Evolutionary conservation across 2,329 filamentous ascomycete species (phyloP), one percentile per base, ranked within the genome.

Genomic region (Cladophialophora immunda): DNA sequence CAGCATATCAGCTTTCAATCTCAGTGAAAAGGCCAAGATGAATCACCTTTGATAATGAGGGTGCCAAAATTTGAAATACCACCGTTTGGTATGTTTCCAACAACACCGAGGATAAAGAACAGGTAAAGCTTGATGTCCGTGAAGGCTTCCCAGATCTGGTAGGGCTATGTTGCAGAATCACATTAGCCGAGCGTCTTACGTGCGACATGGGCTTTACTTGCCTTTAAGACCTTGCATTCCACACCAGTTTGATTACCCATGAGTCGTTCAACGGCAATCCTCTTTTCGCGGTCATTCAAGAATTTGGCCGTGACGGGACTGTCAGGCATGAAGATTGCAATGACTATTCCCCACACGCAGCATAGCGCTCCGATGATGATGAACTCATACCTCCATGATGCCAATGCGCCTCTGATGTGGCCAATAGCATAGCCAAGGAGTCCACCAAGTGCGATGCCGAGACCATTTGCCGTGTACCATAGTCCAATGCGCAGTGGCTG

Each of bases 351-450:
- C 84, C 88, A 90, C 13, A 81, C 65, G 17, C 85, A 80, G 65
- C 87, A 90, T 11, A 90, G 79, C 0, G 85, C 81, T 7, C 81
- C 80, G 67, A 87, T 87, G n/a, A 91, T 84, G 17, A 92, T 77
- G 73, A 91, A 91, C 62, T 91, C 88, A 69, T 89, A 91, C 73
- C 86, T 87, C 89, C 89, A 91, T 0, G 84, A 85, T 0, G 84
- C 80, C 22, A 90, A 79, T 0, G 81, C 78, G 15, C 85, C 86
- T 45, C 81, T 79, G 70, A 74, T 75, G 50, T 75, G 73, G 11
- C 73, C 73, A 29, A 76, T 74, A 25, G 71, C 76, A 61, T 77
- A 77, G 25, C 73, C 74, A 15, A 77, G 64, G 7, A 75, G 67
- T 27, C 85, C 85, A 8, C 84, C 84, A 0, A 84, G 78, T 53